Base-by-base conservation (phyloP, 83 land plant species). In the Thuja plicata region DNA sequence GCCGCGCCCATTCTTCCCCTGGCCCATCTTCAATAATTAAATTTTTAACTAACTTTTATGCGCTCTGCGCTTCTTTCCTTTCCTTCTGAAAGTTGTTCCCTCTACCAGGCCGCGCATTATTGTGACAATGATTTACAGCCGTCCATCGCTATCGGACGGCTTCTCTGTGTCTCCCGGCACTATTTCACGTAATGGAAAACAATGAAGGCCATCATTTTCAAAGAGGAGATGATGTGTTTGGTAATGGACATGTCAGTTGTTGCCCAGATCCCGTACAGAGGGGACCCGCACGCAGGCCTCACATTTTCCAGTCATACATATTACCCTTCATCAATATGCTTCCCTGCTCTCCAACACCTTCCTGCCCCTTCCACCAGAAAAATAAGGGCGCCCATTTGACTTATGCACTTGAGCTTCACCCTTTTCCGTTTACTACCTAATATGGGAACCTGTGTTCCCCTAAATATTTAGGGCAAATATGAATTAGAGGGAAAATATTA, bases 11-110 rank as follows among this genome's bases (percentile, higher is more conserved):
- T 30, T 32, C 78, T 32, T n/a, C 11, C 11, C 78, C 78, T 74
- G 78, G 78, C 78, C 78, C 78, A 74, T 74, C 78, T 74, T n/a
- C 78, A 74, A 74, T 74, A 74, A 74, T 74, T 12, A 32, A n/a
- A 43, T 8, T 24, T n/a, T 70, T 70, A 24, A 70, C 32, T 70
- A n/a, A 32, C 74, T 70, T 70, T 15, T 70, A 24, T n/a, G 74
- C 32, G 0, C 32, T 24, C 74, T 24, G 74, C 10, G 11, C 74
- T 9, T 7, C 74, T n/a, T 54, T 15, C 0, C 57, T 54, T 54
- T 54, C 57, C 17, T 54, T 54, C 19, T 15, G 57, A 54, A 54
- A 16, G 19, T 54, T 54, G 57, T 54, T 54, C 57, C 57, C 57
- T 54, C 57, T 54, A 12, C 79, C 79, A 34, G 4, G 79, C 15